Evolutionary conservation across 306 rosid genomes (phyloP).

Genomic region (Parietaria judaica): DNA sequence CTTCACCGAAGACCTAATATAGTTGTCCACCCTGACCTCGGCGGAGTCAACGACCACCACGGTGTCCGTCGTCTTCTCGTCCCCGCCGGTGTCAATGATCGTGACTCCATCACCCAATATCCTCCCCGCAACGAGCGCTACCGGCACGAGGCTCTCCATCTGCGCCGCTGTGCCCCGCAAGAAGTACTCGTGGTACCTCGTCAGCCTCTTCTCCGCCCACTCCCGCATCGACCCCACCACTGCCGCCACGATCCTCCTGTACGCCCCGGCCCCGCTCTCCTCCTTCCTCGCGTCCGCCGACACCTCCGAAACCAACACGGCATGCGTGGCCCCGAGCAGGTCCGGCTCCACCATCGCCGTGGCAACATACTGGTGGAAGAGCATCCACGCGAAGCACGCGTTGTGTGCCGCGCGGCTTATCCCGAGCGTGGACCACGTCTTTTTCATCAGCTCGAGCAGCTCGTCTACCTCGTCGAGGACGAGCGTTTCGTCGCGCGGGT

Average conservation of each 20-base stretch:
- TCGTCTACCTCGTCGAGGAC: slow-evolving; percentile 96
- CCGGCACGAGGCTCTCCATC: slow-evolving; percentile 67
- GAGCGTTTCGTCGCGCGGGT: slow-evolving; percentile 64
- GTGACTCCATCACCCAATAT: slow-evolving; percentile 69
- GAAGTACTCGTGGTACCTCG: slow-evolving; percentile 66
- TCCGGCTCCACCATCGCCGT: slow-evolving; percentile 73
- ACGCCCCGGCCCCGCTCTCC: slow-evolving; percentile 42
- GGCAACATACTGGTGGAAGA: slow-evolving; percentile 63
- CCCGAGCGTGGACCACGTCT: slow-evolving; percentile 80
- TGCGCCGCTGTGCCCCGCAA: slow-evolving; percentile 55
- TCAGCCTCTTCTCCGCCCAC: slow-evolving; percentile 76
- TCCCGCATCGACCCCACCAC: slow-evolving; percentile 54
- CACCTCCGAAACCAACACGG: slow-evolving; percentile 62
- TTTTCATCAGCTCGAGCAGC: slow-evolving; percentile 77
- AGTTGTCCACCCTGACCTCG: slow-evolving; percentile 53
- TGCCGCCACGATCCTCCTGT: slow-evolving; percentile 49
- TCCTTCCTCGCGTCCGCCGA: slow-evolving; percentile 60
- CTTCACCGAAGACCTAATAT: slow-evolving; percentile 55
- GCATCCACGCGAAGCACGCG: slow-evolving; percentile 74
- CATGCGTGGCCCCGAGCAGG: slow-evolving; percentile 70
- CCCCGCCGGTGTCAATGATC: slow-evolving; percentile 42
- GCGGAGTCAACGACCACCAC: slow-evolving; percentile 58
- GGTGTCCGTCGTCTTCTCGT: slow-evolving; percentile 31
- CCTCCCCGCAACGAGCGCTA: slow-evolving; percentile 54
- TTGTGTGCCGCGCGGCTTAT: slow-evolving; percentile 58